Percentiles rank a stretch among this genome's conserved stretches.
Evolutionary conservation across 1,284 basidiomycete species (phyloP).

Genomic region (Malassezia arunalokei): DNA sequence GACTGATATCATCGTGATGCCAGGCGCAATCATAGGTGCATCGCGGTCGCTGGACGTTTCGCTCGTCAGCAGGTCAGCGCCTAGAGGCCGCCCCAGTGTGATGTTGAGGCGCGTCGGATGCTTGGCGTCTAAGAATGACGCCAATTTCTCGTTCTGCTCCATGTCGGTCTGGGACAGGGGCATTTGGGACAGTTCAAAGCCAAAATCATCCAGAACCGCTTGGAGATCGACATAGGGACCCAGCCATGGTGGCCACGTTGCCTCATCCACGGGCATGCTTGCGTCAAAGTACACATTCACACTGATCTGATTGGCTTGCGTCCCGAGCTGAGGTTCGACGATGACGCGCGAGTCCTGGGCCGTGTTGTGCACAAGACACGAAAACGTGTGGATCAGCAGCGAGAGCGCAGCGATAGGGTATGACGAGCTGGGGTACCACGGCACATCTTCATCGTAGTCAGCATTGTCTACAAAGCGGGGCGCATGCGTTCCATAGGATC

Average conservation of each 20-base stretch:
- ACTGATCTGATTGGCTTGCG: background rate
- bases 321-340: background rate
- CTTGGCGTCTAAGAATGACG: background rate
- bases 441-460: background rate
- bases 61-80: conserved; percentile 9
- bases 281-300: conserved; percentile 12
- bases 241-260: conserved; percentile 15
- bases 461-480: background rate
- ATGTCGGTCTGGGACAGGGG: background rate
- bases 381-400: conserved; percentile 12
- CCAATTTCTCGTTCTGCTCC: background rate
- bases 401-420: conserved; percentile 10
- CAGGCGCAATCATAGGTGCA: background rate
- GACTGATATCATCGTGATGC: background rate
- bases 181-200: conserved; percentile 1
- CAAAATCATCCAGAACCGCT: conserved; percentile 12
- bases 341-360: conserved; percentile 9
- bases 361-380: conserved; percentile 8
- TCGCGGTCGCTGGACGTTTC: background rate
- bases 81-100: conserved; percentile 1
- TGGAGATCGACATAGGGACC: conserved; percentile 13
- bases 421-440: conserved; percentile 6
- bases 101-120: conserved; percentile 1
- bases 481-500: background rate
- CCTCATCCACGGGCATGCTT: background rate